phyloP scores from a whole-genome alignment of 805 yeast genomes.

The Helenozyma rhizophorensis region DNA sequence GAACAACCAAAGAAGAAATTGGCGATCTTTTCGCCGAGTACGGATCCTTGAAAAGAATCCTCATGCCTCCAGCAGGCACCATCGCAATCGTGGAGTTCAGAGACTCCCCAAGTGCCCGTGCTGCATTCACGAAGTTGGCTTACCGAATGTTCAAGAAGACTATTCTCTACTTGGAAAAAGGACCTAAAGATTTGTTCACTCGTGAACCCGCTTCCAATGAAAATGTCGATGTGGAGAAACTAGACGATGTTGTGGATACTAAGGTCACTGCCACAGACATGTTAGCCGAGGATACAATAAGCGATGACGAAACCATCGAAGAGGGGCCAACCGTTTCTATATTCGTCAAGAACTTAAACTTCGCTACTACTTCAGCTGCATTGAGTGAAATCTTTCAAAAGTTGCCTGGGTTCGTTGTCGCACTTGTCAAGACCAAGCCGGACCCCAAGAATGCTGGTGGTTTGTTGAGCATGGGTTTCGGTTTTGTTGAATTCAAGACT shows the following conservation, averaged over 20 bases:
- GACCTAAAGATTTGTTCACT: constrained; percentile 77
- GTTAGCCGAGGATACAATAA: constrained; percentile 19
- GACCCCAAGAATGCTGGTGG: constrained; percentile 70
- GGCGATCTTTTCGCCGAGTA: constrained; percentile 75
- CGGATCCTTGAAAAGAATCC: constrained; percentile 73
- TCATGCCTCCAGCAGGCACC: constrained; percentile 96
- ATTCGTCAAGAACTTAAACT: constrained; percentile 89
- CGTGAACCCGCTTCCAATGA: constrained; percentile 47
- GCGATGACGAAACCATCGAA: constrained; percentile 38
- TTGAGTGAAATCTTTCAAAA: constrained; percentile 61
- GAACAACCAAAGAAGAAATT: constrained; percentile 75
- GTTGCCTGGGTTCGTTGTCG: constrained; percentile 74
- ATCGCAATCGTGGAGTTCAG: constrained; percentile 90
- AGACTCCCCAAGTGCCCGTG: constrained; percentile 77
- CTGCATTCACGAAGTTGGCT: constrained; percentile 84
- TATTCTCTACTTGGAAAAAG: constrained; percentile 87
- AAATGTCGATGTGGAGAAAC: constrained; percentile 15
- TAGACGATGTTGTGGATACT: constrained; percentile 23
- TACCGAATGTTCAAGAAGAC: constrained; percentile 85
- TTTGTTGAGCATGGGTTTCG: constrained; percentile 93
- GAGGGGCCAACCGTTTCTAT: constrained; percentile 78
- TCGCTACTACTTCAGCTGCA: constrained; percentile 61
- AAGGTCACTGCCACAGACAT: constrained; percentile 43
- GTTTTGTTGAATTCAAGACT: constrained; percentile 86
- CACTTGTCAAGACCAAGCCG: constrained; percentile 81